Evolutionary conservation across 306 rosid genomes (phyloP).

Genomic region (Vigna mungo): DNA sequence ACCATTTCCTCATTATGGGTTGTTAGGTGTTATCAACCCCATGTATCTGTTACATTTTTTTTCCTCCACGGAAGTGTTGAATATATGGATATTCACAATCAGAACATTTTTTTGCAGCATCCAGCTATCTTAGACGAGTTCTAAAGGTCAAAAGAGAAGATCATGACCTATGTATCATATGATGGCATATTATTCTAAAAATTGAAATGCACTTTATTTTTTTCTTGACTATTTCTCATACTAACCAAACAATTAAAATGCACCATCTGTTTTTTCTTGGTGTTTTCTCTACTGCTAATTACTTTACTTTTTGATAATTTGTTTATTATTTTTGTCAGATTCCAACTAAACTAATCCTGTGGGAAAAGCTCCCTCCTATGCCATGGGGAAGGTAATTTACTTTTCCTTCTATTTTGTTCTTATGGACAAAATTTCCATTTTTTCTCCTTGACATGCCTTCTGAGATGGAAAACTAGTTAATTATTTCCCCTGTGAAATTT

Average conservation of each 20-base stretch:
- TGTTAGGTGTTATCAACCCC: not conserved
- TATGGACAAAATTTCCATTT: not conserved
- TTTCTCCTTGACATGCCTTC: constrained; percentile 17
- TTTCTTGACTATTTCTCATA: not conserved
- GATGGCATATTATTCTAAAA: not conserved
- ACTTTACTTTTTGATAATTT: constrained; percentile 19
- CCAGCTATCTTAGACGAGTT: constrained; percentile 52
- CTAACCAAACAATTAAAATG: not conserved
- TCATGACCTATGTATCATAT: not conserved
- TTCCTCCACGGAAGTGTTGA: not conserved
- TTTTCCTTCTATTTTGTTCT: constrained; percentile 1
- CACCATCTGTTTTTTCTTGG: not conserved
- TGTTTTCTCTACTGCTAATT: not conserved
- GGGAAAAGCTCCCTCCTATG: constrained; percentile 87
- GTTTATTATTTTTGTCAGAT: constrained; percentile 54
- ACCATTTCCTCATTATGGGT: constrained; percentile 20
- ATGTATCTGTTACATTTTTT: not conserved
- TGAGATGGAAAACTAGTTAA: constrained; percentile 4
- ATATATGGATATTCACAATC: constrained; percentile 23
- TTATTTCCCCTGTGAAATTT: constrained; percentile 36
- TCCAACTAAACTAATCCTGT: constrained; percentile 68
- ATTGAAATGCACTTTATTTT: not conserved
- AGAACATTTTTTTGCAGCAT: constrained; percentile 62
- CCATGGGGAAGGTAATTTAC: constrained; percentile 92
- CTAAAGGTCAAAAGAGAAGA: not conserved